Base-by-base conservation (phyloP, 176 grass and related monocot species). In the Aegilops tauschii region DNA sequence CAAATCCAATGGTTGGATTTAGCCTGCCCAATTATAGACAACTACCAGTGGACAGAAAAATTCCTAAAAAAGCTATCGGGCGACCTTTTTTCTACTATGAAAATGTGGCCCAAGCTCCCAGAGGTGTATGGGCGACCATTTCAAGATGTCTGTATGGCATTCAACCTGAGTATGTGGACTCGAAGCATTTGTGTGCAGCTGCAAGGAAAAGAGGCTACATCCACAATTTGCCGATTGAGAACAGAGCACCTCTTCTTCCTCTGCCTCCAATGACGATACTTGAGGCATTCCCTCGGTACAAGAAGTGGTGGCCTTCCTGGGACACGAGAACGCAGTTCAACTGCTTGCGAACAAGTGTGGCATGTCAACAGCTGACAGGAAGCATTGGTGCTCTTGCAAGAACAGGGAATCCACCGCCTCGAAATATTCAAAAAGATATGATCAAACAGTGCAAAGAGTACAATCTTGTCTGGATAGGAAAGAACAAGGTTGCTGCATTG, bases 41-140 rank as follows among this genome's bases (percentile, higher is more conserved):
- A 34, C 30, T 31, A 13, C n/a, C 69, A 16, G 12, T 49, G 16
- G 16, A 69, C 4, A 93, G 96, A 83, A 65, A 17, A 0, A 49
- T 95, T 17, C 90, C 86, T 18, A 64, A 83, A 17, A n/a, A 81
- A 20, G 92, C 86, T 64, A 39, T 37, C 14, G 96, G 96, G 1
- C 90, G 86, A 31, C 96, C 96, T 0, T 98, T 82, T 61, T 98
- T 98, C 76, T 98, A 91, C 11, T 95, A 94, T 45, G 93, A 95
- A 69, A 98, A 95, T 61, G 93, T 95, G 12, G 90, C 95, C 5
- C 75, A 89, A 35, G 82, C 96, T 52, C 96, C 88, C 42, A 93
- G 83, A 63, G 91, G 93, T n/a, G 73, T 90, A 8, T 98, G 95
- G 95, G 9, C 85, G 45, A 88, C 49, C 1, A 93, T 98, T 18